Evolutionary conservation across 176 grass and related monocot species (phyloP), one percentile per base, ranked within the genome.

Genomic region (Neostapfia colusana): DNA sequence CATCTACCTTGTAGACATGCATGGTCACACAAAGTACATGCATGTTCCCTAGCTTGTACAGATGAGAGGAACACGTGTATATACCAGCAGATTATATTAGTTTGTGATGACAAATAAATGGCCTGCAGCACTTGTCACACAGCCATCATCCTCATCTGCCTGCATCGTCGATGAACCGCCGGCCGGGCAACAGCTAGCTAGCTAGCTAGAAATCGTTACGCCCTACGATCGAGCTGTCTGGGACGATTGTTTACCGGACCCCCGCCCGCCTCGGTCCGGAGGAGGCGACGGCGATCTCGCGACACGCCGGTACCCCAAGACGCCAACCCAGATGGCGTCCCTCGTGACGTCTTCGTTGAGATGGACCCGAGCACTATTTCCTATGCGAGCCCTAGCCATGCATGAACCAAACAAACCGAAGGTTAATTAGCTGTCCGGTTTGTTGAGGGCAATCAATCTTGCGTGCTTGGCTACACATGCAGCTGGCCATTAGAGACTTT

Each of bases 241-340:
- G 18, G 18, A 16, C 10, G 18, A 16, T 17, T 74, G 16, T 28
- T 43, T 26, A 26, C 37, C 55, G 41, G n/a, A 8, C 17, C 13
- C 5, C 31, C 31, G 31, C 31, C 31, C 34, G n/a, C n/a, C 21
- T 25, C 54, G 54, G 21, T 70, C 45, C 2, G 2, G 53, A 10
- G 64, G 20, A 15, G 17, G n/a, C 43, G 44, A 67, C 16, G 80
- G 51, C 58, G 35, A 34, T 53, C 4, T 3, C 15, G 50, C 49
- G 26, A 70, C n/a, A n/a, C 59, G 51, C 51, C 78, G n/a, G 63
- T 6, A 21, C 21, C 28, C 21, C 46, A 49, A 49, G 46, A 8
- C 0, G 66, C 65, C 60, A 9, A 83, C 5, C 2, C 1, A 4
- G 71, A 72, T 83, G 85, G 60, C 85, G 85, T 78, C 79, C 8